Conservation (phyloP, 2,329 filamentous ascomycete genomes). For the Beauveria sp. region DNA sequence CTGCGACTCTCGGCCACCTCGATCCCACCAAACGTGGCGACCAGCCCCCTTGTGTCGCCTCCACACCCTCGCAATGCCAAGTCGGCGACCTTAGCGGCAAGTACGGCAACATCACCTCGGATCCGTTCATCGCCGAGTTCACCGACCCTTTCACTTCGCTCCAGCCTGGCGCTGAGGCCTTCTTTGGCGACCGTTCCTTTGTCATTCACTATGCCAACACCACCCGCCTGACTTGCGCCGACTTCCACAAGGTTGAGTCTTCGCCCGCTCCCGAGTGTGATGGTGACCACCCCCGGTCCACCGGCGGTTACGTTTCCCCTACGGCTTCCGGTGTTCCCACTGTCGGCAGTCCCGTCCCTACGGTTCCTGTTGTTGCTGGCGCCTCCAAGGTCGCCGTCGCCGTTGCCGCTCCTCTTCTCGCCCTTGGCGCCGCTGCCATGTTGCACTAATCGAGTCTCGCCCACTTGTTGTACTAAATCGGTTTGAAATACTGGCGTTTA, state of each 20-base stretch:
- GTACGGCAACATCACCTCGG: slow-evolving; percentile 50
- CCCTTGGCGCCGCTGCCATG: slow-evolving; percentile 3
- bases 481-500: slow-evolving; percentile 3
- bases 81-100: slow-evolving; percentile 73
- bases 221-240: slow-evolving; percentile 58
- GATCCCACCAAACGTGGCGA: slow-evolving; percentile 64
- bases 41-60: slow-evolving; percentile 49
- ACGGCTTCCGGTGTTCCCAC: slow-evolving; percentile 1
- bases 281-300: background rate
- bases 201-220: slow-evolving; percentile 58
- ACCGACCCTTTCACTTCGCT: slow-evolving; percentile 52
- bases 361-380: slow-evolving; percentile 1
- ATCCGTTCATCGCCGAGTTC: slow-evolving; percentile 43
- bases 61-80: slow-evolving; percentile 57
- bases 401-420: slow-evolving; percentile 1
- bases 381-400: slow-evolving; percentile 1
- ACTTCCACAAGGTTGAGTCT: slow-evolving; percentile 36
- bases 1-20: slow-evolving; percentile 56
- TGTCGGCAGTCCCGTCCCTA: background rate
- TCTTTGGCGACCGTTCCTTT: slow-evolving; percentile 58
- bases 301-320: slow-evolving; percentile 1
- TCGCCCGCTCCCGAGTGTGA: slow-evolving; percentile 8
- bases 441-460: background rate
- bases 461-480: background rate
- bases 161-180: slow-evolving; percentile 40